phyloP scores from a whole-genome alignment of 2,329 filamentous ascomycete genomes.

The Juglanconis oblonga region DNA sequence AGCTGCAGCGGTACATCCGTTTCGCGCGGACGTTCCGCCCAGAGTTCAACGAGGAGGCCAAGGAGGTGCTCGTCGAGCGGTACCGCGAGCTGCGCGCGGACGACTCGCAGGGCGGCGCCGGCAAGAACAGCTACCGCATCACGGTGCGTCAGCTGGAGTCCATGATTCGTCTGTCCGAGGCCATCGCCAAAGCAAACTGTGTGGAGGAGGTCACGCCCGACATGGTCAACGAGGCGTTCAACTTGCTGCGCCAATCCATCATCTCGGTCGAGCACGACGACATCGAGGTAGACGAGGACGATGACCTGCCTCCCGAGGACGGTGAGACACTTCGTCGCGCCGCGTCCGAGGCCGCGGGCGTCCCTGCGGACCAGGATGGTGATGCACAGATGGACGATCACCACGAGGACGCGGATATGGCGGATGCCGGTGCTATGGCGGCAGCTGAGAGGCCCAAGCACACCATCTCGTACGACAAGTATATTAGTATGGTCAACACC shows the following conservation, averaged over 20 bases:
- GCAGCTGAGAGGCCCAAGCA: slow-evolving; percentile 55
- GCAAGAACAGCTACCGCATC: slow-evolving; percentile 94
- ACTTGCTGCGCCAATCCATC: slow-evolving; percentile 88
- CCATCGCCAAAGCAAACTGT: slow-evolving; percentile 98
- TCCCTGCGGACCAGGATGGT: slow-evolving; percentile 44
- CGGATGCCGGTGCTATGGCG: slow-evolving; percentile 9
- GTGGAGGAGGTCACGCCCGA: slow-evolving; percentile 81
- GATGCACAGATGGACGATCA: slow-evolving; percentile 41
- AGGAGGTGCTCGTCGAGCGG: slow-evolving; percentile 78
- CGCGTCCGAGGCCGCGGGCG: slow-evolving; percentile 49
- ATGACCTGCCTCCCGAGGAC: slow-evolving; percentile 36
- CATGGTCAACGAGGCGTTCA: slow-evolving; percentile 90
- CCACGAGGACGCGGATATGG: slow-evolving; percentile 33
- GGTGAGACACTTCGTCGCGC: slow-evolving; percentile 44
- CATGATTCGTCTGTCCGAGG: slow-evolving; percentile 91
- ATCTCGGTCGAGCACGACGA: slow-evolving; percentile 98
- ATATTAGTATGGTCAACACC: slow-evolving; percentile 83
- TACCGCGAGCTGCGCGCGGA: slow-evolving; percentile 95
- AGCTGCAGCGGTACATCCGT: slow-evolving; percentile 93
- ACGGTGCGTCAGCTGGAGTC: slow-evolving; percentile 95
- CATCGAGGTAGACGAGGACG: slow-evolving; percentile 78
- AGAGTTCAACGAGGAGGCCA: slow-evolving; percentile 85
- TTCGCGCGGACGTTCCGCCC: slow-evolving; percentile 94
- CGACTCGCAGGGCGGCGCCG: slow-evolving; percentile 90
- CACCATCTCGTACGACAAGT: slow-evolving; percentile 94